phyloP scores from a whole-genome alignment of 345 rosid species.

The Salix brachista region DNA sequence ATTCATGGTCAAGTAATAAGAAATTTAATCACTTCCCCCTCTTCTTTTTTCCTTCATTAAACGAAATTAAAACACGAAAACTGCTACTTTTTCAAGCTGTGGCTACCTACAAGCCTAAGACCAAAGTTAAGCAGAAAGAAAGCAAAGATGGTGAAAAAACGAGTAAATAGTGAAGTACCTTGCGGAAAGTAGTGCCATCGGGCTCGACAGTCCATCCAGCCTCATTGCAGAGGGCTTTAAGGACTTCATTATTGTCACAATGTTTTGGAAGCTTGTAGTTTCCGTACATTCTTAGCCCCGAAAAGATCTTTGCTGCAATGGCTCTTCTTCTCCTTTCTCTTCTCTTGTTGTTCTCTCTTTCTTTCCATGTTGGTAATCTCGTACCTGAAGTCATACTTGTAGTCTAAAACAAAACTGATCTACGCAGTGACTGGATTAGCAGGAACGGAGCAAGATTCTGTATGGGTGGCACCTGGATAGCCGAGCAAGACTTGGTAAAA shows the following conservation, averaged over 20 bases:
- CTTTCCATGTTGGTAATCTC: slow-evolving; percentile 81
- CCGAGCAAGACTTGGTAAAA: not conserved
- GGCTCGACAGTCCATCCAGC: slow-evolving; percentile 88
- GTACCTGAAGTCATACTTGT: slow-evolving; percentile 62
- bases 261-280: slow-evolving; percentile 87
- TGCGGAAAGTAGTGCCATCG: slow-evolving; percentile 85
- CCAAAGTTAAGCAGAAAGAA: not conserved
- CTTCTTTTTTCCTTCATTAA: too few relatives aligned
- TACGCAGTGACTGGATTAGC: not conserved
- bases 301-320: slow-evolving; percentile 75
- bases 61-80: not conserved
- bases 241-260: slow-evolving; percentile 88
- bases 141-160: not conserved
- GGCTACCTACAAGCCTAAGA: not conserved
- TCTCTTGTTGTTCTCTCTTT: slow-evolving; percentile 84
- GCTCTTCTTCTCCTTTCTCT: slow-evolving; percentile 87
- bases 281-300: slow-evolving; percentile 78
- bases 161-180: slow-evolving; percentile 39
- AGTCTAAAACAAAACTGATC: not conserved
- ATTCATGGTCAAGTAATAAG: not conserved
- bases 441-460: not conserved
- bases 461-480: not conserved
- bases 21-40: not conserved
- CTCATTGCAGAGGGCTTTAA: slow-evolving; percentile 78
- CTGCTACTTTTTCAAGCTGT: not conserved